Evolutionary conservation across 2,329 filamentous ascomycete species (phyloP).

Genomic region (Mycosphaerella arachidis): DNA sequence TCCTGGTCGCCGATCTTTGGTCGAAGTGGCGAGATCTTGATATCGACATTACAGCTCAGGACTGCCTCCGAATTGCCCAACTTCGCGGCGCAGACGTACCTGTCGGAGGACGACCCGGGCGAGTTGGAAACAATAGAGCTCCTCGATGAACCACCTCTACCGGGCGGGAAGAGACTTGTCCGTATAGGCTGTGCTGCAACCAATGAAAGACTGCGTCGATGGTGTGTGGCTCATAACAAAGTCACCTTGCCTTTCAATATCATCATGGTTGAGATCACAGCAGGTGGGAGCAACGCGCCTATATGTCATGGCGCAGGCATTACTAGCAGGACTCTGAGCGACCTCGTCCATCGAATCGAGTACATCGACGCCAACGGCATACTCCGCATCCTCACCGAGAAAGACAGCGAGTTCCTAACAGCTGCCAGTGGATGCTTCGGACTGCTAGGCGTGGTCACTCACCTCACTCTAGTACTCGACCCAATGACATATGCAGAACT

Average conservation of each 20-base stretch:
- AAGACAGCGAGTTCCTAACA: conserved; percentile 5
- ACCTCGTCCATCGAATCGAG: conserved; percentile 11
- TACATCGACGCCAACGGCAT: conserved; percentile 13
- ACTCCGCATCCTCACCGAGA: conserved; percentile 7
- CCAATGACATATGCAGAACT: conserved; percentile 48
- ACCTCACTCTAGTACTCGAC: conserved; percentile 47
- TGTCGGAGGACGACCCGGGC: conserved; percentile 5
- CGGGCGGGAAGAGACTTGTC: conserved; percentile 7
- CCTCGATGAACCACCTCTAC: conserved; percentile 1
- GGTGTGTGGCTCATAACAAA: conserved; percentile 11
- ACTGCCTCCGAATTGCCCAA: conserved; percentile 9
- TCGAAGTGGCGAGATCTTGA: conserved; percentile 8
- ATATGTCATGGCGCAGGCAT: conserved; percentile 15
- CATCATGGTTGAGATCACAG: conserved; percentile 13
- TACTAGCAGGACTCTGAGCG: conserved; percentile 8
- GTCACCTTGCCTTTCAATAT: conserved; percentile 12
- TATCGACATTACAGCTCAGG: conserved; percentile 8
- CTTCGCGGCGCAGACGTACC: conserved; percentile 2
- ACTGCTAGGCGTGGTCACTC: conserved; percentile 47
- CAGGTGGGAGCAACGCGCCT: conserved; percentile 9
- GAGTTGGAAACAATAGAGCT: conserved; percentile 11
- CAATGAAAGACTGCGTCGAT: conserved; percentile 12
- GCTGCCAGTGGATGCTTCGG: conserved; percentile 38
- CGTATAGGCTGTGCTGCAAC: conserved; percentile 10
- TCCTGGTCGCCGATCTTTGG: conserved; percentile 12